Base-by-base conservation (phyloP, 202 grass and related monocot genomes). In the Carex sylvatica region DNA sequence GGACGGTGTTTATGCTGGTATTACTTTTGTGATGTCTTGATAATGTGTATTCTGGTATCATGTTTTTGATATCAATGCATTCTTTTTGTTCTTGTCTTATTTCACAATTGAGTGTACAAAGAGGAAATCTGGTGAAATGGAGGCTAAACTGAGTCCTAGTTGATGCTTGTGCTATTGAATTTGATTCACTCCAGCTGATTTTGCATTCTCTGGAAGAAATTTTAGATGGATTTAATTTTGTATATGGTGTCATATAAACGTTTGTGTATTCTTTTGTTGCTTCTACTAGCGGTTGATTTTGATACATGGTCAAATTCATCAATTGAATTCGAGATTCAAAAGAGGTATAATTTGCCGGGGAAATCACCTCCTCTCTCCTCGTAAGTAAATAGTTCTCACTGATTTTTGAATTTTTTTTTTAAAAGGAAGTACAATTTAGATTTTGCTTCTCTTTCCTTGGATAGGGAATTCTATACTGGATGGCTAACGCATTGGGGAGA, bases 401-500 rank as follows among this genome's bases (percentile, higher is more conserved):
- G 87, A 61, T 55, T 33, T 44, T 64, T 23, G 6, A 5, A 11
- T 62, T 46, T 80, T 65, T 62, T 46, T 80, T 62, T 46, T 36
- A 19, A 67, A 65, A 5, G 65, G 36, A 30, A 82, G 4, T 26
- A 49, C 44, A 67, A 35, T 33, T 76, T 35, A 80, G 87, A 52
- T 49, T 59, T 63, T 61, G 23, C 56, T 47, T 33, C 79, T 68
- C 63, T 87, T 90, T 83, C 76, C 6, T 46, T 23, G 35, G 5
- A 14, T 79, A 98, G 95, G 49, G 95, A 98, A 87, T 98, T 98
- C 89, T 98, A 98, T 88, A 98, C 95, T 56, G 92, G 95, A 82
- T 98, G 95, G 95, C 84, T 98, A 75, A 93, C 95, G 19, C 95
- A 98, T 66, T 98, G 95, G 95, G 92, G 95, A 36, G 92, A 98